A percentile compares a stretch with the other conserved stretches of the same genome.
Evolutionary conservation across 331 rosid genomes (phyloP).

Genomic region (Saraca asoca): DNA sequence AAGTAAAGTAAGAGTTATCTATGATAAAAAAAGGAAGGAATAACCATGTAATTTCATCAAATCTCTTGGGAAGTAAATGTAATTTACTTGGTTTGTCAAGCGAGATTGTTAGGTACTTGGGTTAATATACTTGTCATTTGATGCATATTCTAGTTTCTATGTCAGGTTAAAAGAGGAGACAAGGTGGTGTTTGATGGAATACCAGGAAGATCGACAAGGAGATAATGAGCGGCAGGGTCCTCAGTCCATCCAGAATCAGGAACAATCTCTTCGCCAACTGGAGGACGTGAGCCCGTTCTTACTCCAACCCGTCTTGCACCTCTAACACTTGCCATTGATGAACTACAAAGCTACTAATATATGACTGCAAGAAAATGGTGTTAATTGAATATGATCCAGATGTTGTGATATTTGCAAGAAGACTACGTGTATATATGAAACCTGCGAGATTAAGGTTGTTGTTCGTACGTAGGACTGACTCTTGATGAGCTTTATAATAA

Average conservation of each 20-base stretch:
- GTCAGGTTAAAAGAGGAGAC: constrained; percentile 2
- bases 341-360: neutral
- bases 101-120: too few species aligned
- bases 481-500: constrained; percentile 2
- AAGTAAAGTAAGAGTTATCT: too few species aligned
- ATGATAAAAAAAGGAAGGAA: too few species aligned
- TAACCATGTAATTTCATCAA: too few species aligned
- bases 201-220: constrained; percentile 75
- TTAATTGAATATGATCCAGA: too few species aligned
- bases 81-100: too few species aligned
- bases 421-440: neutral
- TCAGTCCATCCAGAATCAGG: constrained; percentile 68
- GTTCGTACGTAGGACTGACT: neutral
- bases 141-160: constrained; percentile 22
- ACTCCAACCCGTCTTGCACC: constrained; percentile 36
- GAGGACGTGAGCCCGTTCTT: constrained; percentile 21
- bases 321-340: constrained; percentile 46
- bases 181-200: constrained; percentile 31
- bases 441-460: neutral
- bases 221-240: constrained; percentile 55
- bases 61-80: too few species aligned
- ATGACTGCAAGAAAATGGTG: constrained; percentile 23
- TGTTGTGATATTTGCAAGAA: neutral
- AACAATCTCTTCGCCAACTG: constrained; percentile 38
- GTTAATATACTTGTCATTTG: neutral